phyloP scores from a whole-genome alignment of 345 rosid genomes.

The Eucalyptus guilfoylei region DNA sequence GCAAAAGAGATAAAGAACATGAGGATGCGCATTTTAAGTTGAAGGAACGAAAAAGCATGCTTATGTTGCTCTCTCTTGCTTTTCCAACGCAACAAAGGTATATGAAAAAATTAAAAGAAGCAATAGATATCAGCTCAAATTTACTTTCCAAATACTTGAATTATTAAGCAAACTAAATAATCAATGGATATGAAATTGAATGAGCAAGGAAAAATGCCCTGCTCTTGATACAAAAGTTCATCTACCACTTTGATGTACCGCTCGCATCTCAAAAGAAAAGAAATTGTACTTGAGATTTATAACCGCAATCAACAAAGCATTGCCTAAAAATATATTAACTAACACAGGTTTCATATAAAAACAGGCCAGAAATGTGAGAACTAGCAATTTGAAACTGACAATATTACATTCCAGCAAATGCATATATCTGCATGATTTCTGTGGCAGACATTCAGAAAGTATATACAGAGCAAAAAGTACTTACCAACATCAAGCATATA shows the following conservation, averaged over 20 bases:
- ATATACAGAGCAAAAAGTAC: background rate
- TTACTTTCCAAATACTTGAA: background rate
- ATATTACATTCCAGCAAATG: background rate
- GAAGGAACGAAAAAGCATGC: background rate
- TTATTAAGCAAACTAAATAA: background rate
- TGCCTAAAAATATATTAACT: background rate
- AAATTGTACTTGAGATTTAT: background rate
- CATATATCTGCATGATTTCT: background rate
- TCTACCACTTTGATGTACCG: fast-evolving
- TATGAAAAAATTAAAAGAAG: background rate
- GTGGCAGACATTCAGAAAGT: background rate
- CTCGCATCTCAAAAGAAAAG: background rate
- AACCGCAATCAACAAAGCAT: background rate
- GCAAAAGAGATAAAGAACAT: background rate
- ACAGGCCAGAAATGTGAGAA: background rate
- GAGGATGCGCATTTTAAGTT: fast-evolving
- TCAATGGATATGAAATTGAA: background rate
- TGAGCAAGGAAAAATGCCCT: background rate
- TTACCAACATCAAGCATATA: conserved; percentile 82
- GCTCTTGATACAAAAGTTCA: background rate
- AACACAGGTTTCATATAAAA: background rate
- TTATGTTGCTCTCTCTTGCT: background rate
- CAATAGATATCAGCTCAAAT: background rate
- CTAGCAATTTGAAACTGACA: background rate
- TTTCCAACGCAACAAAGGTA: background rate